These are phyloP conservation scores for Aphanocladium album DNA, from an alignment of 2,329 filamentous ascomycete genomes.

Conservation along the genomic window DNA sequence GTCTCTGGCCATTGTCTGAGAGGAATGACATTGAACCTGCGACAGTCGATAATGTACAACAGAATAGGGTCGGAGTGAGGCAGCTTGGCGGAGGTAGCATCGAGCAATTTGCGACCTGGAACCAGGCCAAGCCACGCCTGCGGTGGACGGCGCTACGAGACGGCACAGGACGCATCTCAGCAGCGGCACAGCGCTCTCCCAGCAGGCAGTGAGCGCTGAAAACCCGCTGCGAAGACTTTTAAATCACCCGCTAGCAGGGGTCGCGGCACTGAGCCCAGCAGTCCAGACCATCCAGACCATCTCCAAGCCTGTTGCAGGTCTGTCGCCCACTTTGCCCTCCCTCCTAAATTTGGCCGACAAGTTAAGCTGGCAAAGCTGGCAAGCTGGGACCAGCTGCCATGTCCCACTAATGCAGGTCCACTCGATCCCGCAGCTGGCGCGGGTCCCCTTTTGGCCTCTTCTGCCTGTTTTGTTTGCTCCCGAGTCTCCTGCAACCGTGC, in stretches of 20 bases:
- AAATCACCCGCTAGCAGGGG: not conserved
- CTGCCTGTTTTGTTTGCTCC: not conserved
- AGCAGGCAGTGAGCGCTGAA: not conserved
- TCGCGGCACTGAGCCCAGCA: not conserved
- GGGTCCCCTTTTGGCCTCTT: not conserved
- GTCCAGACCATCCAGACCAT: not conserved
- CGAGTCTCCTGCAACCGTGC: not conserved
- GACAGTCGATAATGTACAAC: no score
- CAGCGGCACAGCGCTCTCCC: not conserved
- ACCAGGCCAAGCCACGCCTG: slow-evolving; percentile 7
- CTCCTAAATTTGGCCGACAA: not conserved
- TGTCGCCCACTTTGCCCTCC: not conserved
- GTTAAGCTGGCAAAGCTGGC: not conserved
- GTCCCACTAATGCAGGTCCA: slow-evolving; percentile 6
- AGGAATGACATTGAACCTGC: no score
- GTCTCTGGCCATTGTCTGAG: no score
- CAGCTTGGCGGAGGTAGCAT: not conserved
- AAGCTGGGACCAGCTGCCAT: not conserved
- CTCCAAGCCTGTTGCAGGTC: not conserved
- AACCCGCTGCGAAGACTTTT: not conserved
- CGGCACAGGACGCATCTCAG: no score
- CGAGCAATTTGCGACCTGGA: slow-evolving; percentile 3
- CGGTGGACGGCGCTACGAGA: not conserved
- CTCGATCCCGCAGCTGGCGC: not conserved
- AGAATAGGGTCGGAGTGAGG: no score